Evolutionary conservation across 176 grass and related monocot genomes (phyloP).

Genomic region (Hyparrhenia diplandra): DNA sequence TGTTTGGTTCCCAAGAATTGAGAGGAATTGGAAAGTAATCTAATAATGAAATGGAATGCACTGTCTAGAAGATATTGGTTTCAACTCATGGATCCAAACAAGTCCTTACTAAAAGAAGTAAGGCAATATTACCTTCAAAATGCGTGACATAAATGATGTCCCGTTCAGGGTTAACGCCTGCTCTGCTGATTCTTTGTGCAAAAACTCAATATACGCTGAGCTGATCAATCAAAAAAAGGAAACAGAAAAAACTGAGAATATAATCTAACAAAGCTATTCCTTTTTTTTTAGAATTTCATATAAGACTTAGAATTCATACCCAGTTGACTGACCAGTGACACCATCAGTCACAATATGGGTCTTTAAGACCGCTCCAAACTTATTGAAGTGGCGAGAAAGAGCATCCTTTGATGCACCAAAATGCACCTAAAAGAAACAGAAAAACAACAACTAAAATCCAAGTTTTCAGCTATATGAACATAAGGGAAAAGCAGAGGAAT

Average conservation of each 20-base stretch:
- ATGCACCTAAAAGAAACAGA: constrained; percentile 52
- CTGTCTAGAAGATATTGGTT: neutral
- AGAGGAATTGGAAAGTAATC: neutral
- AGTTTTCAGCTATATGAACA: neutral
- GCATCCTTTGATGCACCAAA: constrained; percentile 90
- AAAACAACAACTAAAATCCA: constrained; percentile 15
- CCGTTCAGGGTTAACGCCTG: constrained; percentile 71
- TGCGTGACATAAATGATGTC: constrained; percentile 96
- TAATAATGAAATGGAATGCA: neutral
- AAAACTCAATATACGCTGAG: constrained; percentile 82
- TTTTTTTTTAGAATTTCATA: constrained; percentile 11
- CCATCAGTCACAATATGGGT: constrained; percentile 78
- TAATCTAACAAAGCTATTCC: neutral
- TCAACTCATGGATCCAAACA: neutral
- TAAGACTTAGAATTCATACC: constrained; percentile 45
- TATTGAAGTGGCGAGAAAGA: constrained; percentile 92
- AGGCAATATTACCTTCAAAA: constrained; percentile 70
- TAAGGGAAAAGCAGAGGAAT: neutral
- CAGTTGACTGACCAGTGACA: constrained; percentile 78
- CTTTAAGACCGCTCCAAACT: constrained; percentile 87
- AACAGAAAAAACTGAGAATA: neutral
- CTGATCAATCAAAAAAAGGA: constrained; percentile 34
- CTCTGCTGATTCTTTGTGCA: constrained; percentile 86
- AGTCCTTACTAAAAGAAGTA: neutral
- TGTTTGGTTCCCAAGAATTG: neutral